Percentiles rank a stretch among this genome's conserved stretches.
These are phyloP conservation scores for Athelia sp. DNA, from an alignment of 1,284 basidiomycete genomes.

Conservation along the genomic window DNA sequence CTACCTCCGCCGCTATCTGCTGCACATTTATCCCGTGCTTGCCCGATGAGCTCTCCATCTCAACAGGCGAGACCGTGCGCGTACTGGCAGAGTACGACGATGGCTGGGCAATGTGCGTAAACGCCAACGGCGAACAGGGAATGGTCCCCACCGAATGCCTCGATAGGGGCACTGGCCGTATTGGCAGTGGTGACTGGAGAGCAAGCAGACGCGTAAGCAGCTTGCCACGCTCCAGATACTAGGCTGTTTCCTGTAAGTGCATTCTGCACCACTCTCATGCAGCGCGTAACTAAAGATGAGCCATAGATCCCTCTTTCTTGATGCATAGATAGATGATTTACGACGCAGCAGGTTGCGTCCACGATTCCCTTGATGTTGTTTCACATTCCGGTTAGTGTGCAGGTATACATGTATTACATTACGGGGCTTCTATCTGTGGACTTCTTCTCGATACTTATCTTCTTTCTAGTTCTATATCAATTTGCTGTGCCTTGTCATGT, in stretches of 20 bases:
- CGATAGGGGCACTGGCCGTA: slow-evolving; percentile 32
- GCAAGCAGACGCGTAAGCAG: not conserved
- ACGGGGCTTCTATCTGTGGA: too few species aligned
- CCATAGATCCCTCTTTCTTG: too few species aligned
- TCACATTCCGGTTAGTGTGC: too few species aligned
- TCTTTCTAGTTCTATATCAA: too few species aligned
- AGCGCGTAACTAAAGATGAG: too few species aligned
- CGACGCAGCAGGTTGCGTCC: too few species aligned
- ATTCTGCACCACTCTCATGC: too few species aligned
- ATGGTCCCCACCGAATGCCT: slow-evolving; percentile 69
- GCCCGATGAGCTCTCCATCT: slow-evolving; percentile 63
- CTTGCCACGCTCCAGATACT: not conserved
- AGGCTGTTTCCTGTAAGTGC: not conserved
- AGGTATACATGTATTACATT: too few species aligned
- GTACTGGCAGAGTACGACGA: slow-evolving; percentile 62
- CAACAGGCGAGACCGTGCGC: slow-evolving; percentile 49
- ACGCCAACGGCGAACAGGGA: slow-evolving; percentile 48
- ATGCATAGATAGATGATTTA: too few species aligned
- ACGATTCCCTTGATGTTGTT: too few species aligned
- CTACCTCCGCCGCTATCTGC: slow-evolving; percentile 37
- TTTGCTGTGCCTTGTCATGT: too few species aligned
- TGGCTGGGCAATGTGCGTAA: slow-evolving; percentile 62
- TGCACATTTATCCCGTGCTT: slow-evolving; percentile 60
- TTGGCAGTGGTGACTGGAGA: slow-evolving; percentile 1
- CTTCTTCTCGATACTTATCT: too few species aligned